Percentiles rank a stretch among this genome's conserved stretches.
These are phyloP conservation scores for Sungouiella thailandica DNA, from an alignment of 805 yeast genomes.

Conservation along the genomic window DNA sequence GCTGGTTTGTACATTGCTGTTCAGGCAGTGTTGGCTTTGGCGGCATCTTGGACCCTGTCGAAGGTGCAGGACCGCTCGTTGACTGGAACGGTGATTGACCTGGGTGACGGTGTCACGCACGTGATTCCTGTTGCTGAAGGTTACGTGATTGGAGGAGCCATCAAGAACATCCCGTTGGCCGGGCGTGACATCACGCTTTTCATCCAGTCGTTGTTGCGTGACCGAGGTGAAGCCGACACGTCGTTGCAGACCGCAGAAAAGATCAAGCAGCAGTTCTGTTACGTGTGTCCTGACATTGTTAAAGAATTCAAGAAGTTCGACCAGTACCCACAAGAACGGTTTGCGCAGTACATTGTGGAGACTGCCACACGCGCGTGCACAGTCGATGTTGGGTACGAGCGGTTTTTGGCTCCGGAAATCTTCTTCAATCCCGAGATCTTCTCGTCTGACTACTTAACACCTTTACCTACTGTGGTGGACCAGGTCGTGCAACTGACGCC, in stretches of 20 bases:
- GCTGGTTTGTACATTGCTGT: constrained; percentile 98
- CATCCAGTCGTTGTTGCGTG: constrained; percentile 89
- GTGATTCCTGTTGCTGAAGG: constrained; percentile 99
- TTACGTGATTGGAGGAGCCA: constrained; percentile 95
- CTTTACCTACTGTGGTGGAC: constrained; percentile 94
- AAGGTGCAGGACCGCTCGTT: constrained; percentile 92
- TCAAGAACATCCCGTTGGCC: constrained; percentile 96
- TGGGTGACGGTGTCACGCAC: constrained; percentile 99
- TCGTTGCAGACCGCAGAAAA: constrained; percentile 93
- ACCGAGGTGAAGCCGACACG: constrained; percentile 93
- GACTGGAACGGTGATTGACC: constrained; percentile 97
- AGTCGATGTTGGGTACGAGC: constrained; percentile 95
- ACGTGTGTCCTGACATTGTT: constrained; percentile 96
- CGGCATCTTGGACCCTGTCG: constrained; percentile 98
- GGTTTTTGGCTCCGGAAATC: constrained; percentile 98
- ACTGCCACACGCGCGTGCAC: constrained; percentile 59
- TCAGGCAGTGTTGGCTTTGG: constrained; percentile 96
- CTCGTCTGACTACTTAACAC: constrained; percentile 90
- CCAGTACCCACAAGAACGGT: constrained; percentile 80
- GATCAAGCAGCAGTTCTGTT: constrained; percentile 94
- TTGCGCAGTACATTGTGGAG: constrained; percentile 89
- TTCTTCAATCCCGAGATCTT: constrained; percentile 98
- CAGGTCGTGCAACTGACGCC: constrained; percentile 93
- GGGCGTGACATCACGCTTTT: constrained; percentile 96
- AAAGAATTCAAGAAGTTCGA: constrained; percentile 94